Evolutionary conservation across 305 asterid genomes (phyloP), one percentile per base, ranked within the genome.

Genomic region (Salvia sclarea): DNA sequence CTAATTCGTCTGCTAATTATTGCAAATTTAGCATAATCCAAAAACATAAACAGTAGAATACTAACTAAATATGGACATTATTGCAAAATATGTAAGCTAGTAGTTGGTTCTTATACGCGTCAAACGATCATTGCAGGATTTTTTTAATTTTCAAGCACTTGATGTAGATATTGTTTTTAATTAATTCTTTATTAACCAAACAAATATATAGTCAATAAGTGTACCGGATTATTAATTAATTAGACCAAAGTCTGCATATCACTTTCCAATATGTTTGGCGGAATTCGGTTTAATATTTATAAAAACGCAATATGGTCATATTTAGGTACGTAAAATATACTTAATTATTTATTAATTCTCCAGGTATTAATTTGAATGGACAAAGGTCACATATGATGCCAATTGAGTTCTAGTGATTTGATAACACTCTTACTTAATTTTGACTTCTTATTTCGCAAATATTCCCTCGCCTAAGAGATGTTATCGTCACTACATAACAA

Each of bases 271-370:
- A 44, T 21, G 65, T 38, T 57, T 56, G 77, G 72, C 60, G 18
- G 55, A 64, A 35, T 65, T 64, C 48, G 76, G 76, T 71, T 71
- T n/a, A 38, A 28, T 60, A 37, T 10, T 20, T 14, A n/a, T 9
- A 13, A 8, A n/a, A 16, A n/a, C n/a, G n/a, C 14, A 6, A 41
- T 0, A 17, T 13, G 18, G 40, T 5, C 33, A 21, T 22, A 38
- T 48, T 24, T 66, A 53, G 18, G 61, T 65, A 20, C 6, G 17
- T 64, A 6, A 6, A 55, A 20, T 28, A 28, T 28, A 25, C 0
- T 1, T 13, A 21, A 14, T 48, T 21, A 5, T 65, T 65, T 66
- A 66, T 33, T 50, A 6, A n/a, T 8, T 44, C 58, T 28, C 17
- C 1, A 45, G 30, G 35, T 37, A 52, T n/a, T n/a, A n/a, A n/a